Evolutionary conservation across 306 rosid species (phyloP).

Genomic region (Dalbergia oliveri): DNA sequence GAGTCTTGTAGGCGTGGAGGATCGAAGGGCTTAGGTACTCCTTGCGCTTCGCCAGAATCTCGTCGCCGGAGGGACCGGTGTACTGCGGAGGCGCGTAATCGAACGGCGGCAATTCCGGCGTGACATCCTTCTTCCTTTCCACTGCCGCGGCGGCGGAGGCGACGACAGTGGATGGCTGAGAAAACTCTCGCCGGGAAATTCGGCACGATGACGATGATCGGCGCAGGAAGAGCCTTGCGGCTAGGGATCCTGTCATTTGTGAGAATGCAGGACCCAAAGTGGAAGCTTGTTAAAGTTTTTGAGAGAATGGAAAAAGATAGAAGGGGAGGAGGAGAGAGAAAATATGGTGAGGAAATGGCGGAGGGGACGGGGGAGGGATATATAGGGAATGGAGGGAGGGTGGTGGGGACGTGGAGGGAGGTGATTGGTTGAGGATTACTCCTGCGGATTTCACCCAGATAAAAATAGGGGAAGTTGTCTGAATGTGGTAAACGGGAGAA

Average conservation of each 20-base stretch:
- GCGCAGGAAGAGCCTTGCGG: constrained; percentile 41
- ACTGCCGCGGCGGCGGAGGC: neutral
- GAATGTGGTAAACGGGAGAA: neutral
- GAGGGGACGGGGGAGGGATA: constrained; percentile 34
- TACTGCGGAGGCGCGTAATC: constrained; percentile 78
- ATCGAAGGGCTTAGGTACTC: constrained; percentile 87
- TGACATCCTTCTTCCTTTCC: constrained; percentile 40
- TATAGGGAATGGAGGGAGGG: constrained; percentile 33
- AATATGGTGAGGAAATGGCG: neutral
- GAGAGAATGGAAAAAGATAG: neutral
- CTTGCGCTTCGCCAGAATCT: constrained; percentile 80
- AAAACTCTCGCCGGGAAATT: constrained; percentile 51
- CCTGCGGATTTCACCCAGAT: constrained; percentile 20
- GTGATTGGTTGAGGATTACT: constrained; percentile 36
- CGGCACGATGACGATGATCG: neutral
- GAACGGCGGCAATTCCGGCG: constrained; percentile 65
- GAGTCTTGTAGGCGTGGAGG: constrained; percentile 65
- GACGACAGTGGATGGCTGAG: constrained; percentile 31
- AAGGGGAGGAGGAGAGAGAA: neutral
- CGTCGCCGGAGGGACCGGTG: constrained; percentile 69
- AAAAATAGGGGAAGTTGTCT: constrained; percentile 14
- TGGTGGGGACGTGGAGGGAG: constrained; percentile 37
- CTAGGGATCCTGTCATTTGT: constrained; percentile 65
- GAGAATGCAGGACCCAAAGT: constrained; percentile 39
- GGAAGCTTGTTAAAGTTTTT: neutral